Percentiles rank a stretch among this genome's conserved stretches.
Conservation (phyloP, 2,329 filamentous ascomycete species). For the Bretziella fagacearum region DNA sequence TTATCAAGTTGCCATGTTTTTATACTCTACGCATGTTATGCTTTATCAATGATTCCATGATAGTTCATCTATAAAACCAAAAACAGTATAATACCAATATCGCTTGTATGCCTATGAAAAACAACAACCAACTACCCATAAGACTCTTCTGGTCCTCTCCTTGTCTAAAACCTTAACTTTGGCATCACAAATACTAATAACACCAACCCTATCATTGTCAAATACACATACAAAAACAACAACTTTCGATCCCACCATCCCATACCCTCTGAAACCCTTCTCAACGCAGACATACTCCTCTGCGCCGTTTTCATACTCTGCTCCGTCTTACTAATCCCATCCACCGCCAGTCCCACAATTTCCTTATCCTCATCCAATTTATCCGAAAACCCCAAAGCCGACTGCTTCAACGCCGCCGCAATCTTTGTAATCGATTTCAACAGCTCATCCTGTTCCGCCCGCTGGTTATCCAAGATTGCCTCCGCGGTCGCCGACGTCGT, state of each 20-base stretch:
- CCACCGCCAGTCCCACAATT: constrained; percentile 50
- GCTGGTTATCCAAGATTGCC: constrained; percentile 57
- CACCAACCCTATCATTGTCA: constrained; percentile 60
- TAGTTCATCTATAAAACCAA: neutral
- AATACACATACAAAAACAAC: constrained; percentile 71
- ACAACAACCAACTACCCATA: neutral
- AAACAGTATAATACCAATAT: neutral
- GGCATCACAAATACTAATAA: constrained; percentile 72
- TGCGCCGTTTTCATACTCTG: constrained; percentile 60
- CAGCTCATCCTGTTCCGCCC: constrained; percentile 65
- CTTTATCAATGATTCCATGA: neutral
- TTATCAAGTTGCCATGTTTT: too few relatives aligned
- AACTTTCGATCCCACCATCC: constrained; percentile 75
- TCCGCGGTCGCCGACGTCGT: constrained; percentile 42
- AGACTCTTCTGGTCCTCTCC: neutral
- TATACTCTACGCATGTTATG: too few relatives aligned
- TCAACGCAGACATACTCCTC: constrained; percentile 58
- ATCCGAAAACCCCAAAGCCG: constrained; percentile 52
- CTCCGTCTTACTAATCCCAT: constrained; percentile 62
- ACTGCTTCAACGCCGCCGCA: constrained; percentile 59
- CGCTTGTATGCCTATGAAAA: neutral
- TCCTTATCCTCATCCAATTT: constrained; percentile 58
- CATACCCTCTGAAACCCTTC: constrained; percentile 69
- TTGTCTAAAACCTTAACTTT: constrained; percentile 56
- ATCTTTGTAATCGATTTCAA: constrained; percentile 68